Conservation (phyloP, 257 asterid species). For the Nicotiana sylvestris region DNA sequence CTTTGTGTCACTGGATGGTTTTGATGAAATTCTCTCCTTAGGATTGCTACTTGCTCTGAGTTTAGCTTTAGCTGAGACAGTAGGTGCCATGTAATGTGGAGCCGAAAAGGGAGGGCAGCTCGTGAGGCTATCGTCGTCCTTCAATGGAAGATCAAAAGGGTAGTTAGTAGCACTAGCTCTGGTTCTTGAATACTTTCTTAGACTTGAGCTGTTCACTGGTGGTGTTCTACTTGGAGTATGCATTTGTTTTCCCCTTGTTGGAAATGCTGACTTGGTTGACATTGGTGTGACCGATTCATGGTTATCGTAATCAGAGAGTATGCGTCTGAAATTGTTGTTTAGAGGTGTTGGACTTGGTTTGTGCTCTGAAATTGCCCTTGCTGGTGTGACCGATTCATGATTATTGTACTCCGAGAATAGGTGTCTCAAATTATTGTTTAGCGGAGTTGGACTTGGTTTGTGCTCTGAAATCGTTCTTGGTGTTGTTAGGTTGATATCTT, state of each 20-base stretch:
- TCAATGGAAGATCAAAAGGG: slow-evolving; percentile 37
- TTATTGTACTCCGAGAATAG: slow-evolving; percentile 9
- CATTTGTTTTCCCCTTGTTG: slow-evolving; percentile 43
- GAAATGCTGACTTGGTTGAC: slow-evolving; percentile 68
- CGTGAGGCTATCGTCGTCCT: slow-evolving; percentile 81
- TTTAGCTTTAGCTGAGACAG: slow-evolving; percentile 84
- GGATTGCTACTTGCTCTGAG: slow-evolving; percentile 71
- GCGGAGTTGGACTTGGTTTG: slow-evolving; percentile 54
- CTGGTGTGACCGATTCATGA: slow-evolving; percentile 36
- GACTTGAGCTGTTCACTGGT: slow-evolving; percentile 27
- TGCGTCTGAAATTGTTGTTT: slow-evolving; percentile 26
- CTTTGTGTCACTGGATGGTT: slow-evolving; percentile 62
- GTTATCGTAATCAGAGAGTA: slow-evolving; percentile 28
- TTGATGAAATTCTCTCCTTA: slow-evolving; percentile 60
- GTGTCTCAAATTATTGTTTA: slow-evolving; percentile 23
- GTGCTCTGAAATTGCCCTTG: slow-evolving; percentile 54
- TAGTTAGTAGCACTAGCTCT: slow-evolving; percentile 46
- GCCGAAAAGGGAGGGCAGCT: slow-evolving; percentile 89
- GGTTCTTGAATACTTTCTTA: slow-evolving; percentile 33
- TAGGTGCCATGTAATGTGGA: slow-evolving; percentile 86
- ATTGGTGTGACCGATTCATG: slow-evolving; percentile 63
- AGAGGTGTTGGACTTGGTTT: slow-evolving; percentile 52
- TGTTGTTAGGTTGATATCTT: slow-evolving; percentile 39
- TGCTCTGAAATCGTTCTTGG: slow-evolving; percentile 54
- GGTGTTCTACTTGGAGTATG: slow-evolving; percentile 65